Evolutionary conservation across 2,329 filamentous ascomycete species (phyloP), one percentile per base, ranked within the genome.

Genomic region (Xylaria sp.): DNA sequence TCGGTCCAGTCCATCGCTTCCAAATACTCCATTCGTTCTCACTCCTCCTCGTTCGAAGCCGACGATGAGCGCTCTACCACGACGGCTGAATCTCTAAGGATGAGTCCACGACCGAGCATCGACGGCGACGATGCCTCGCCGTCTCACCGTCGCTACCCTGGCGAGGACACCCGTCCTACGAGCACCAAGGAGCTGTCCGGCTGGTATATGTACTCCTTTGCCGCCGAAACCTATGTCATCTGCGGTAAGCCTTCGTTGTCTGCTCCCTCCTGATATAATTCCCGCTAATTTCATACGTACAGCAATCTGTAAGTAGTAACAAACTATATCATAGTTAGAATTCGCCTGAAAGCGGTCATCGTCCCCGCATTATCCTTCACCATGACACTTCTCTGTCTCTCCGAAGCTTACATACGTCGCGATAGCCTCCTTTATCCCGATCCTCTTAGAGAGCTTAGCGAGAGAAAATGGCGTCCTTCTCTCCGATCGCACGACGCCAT

Each of bases 161-260:
- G 92, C 70, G 94, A 98, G 79, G 96, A 99, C 80, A 92, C 90
- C 28, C 88, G 95, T n/a, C 88, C 92, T 64, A 98, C 96, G 10
- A 97, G 93, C 80, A 84, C 83, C 75, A 95, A 92, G 80, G 96
- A 99, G 86, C 87, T 98, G 69, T 85, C 90, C 48, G 96, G 95
- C 75, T 99, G 97, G 93, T 99, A 98, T 82, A 91, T 92, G 79
- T 98, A 98, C 83, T 92, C 92, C 51, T 98, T 97, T 86, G 96
- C 96, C 28, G 94, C 95, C 23, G 96, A 99, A 83, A 95, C 97
- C 63, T 98, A 98, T 80, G 93, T 97, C 18, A 93, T 98, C 66
- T 98, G 96, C 80, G 95, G 94, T 93, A 80, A 79, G 90, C 83
- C n/a, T 46, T 2, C 49, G 25, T n/a, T n/a, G 10, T 15, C 25